phyloP scores from a whole-genome alignment of 148 eudicot genomes.

The Spergularia marina region DNA sequence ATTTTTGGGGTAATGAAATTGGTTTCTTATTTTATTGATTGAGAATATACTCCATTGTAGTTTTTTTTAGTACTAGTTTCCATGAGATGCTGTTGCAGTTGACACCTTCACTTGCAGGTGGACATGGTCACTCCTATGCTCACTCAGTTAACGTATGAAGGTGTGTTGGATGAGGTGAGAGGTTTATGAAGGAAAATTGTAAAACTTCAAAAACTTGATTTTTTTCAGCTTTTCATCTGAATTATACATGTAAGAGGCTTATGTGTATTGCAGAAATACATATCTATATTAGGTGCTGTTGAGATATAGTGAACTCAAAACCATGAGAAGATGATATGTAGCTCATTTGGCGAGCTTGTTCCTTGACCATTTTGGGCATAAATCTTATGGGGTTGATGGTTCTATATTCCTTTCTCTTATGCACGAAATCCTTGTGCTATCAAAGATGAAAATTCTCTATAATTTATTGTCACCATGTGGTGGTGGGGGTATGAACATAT shows the following conservation, averaged over 20 bases:
- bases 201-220: background rate
- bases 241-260: conserved; percentile 1
- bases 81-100: conserved; percentile 7
- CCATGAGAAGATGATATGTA: no score
- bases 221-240: background rate
- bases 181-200: conserved; percentile 8
- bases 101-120: conserved; percentile 55
- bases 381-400: no score
- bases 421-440: no score
- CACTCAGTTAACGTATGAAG: conserved; percentile 87
- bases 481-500: background rate
- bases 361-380: no score
- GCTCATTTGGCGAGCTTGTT: no score
- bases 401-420: no score
- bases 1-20: background rate
- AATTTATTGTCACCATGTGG: background rate
- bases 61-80: background rate
- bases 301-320: no score
- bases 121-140: conserved; percentile 99
- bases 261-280: background rate
- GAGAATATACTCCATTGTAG: no score
- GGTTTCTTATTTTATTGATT: background rate
- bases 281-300: background rate
- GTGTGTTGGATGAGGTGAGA: conserved; percentile 91
- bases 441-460: no score